Conservation (phyloP, 2,329 filamentous ascomycete species). For the Plenodomus tracheiphilus region DNA sequence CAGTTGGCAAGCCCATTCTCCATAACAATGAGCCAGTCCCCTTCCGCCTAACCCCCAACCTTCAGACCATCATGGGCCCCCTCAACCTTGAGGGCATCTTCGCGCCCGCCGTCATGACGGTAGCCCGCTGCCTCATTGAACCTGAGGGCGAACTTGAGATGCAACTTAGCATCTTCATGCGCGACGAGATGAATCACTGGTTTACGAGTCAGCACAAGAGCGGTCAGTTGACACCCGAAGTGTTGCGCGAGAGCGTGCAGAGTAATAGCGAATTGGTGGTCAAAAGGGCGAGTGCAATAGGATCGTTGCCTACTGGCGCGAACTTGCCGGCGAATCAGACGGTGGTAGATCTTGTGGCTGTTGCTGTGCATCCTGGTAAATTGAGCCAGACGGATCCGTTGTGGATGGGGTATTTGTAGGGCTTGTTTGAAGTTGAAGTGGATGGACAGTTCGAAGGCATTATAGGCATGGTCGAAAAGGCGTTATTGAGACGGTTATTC, state of each 20-base stretch:
- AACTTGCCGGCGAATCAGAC: constrained; percentile 96
- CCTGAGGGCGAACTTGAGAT: constrained; percentile 84
- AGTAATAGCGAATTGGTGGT: constrained; percentile 89
- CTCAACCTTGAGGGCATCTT: constrained; percentile 96
- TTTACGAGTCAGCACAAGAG: constrained; percentile 76
- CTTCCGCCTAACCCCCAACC: constrained; percentile 94
- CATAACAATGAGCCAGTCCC: constrained; percentile 94
- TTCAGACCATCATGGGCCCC: constrained; percentile 95
- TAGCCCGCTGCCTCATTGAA: constrained; percentile 90
- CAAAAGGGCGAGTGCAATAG: constrained; percentile 83
- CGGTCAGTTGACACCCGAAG: constrained; percentile 58
- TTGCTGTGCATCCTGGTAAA: constrained; percentile 89
- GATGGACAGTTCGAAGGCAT: too few species aligned
- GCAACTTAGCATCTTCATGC: constrained; percentile 89
- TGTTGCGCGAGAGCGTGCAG: constrained; percentile 78
- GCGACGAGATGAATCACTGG: constrained; percentile 98
- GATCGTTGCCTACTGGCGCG: constrained; percentile 69
- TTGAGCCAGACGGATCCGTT: constrained; percentile 85
- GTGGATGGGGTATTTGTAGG: constrained; percentile 94
- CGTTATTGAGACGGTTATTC: too few species aligned
- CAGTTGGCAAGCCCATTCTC: constrained; percentile 81
- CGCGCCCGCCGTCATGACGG: constrained; percentile 92
- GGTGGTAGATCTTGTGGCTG: constrained; percentile 90
- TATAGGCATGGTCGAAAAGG: too few species aligned
- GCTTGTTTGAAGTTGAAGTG: too few species aligned